phyloP scores from a whole-genome alignment of 768 basidiomycete species.

The Mycena latifolia region DNA sequence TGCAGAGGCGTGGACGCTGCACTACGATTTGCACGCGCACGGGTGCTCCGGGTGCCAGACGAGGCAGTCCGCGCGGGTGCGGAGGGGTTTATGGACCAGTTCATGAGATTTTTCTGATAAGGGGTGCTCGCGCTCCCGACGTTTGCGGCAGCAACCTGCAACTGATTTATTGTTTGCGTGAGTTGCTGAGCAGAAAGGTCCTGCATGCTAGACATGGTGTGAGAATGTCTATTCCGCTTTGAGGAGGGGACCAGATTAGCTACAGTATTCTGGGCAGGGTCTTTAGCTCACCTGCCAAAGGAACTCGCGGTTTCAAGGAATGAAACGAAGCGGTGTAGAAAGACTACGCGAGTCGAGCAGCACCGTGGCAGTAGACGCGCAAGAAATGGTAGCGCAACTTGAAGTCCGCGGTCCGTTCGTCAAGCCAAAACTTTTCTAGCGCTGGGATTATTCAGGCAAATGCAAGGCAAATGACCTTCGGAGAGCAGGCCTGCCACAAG shows the following conservation, averaged over 20 bases:
- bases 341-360: too few relatives aligned
- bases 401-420: background rate
- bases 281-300: background rate
- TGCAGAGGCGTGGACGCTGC: conserved; percentile 47
- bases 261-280: background rate
- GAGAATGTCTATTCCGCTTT: background rate
- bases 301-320: too few relatives aligned
- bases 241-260: background rate
- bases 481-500: background rate
- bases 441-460: background rate
- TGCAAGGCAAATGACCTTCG: background rate
- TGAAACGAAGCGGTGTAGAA: too few relatives aligned
- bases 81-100: conserved; percentile 54
- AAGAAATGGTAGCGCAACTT: too few relatives aligned
- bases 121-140: conserved; percentile 35
- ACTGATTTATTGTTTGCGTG: conserved; percentile 70
- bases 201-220: conserved; percentile 23
- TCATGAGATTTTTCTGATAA: conserved; percentile 42
- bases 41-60: conserved; percentile 27
- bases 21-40: conserved; percentile 33
- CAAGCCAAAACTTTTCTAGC: background rate
- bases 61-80: conserved; percentile 46
- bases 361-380: too few relatives aligned
- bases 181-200: conserved; percentile 74
- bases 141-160: conserved; percentile 52